Evolutionary conservation across 208 protist species (phyloP), one percentile per base, ranked within the genome.

Genomic region (Jaenimonas drosophilae): DNA sequence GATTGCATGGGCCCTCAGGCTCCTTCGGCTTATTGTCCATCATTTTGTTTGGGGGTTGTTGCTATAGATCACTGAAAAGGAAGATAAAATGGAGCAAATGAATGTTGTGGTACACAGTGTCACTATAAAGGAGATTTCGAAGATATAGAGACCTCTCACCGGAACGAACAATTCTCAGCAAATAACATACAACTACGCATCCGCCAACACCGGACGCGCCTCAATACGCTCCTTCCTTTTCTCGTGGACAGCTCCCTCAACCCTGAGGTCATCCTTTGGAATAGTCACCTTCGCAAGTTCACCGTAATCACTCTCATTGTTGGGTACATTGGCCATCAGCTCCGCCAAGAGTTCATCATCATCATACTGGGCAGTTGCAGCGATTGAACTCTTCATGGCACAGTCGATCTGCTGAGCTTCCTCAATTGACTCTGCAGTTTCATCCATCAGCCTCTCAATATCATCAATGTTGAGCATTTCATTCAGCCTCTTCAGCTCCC

Each of bases 401-500:
- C n/a, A n/a, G n/a, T 88, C 68, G 39, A 89, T 89, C 41, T 68
- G 57, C 39, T 73, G 50, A 2, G 84, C 72, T 38, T 87, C 66
- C 32, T 76, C 76, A 17, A 92, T 52, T 17, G 76, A 76, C 43
- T 92, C 79, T 16, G 50, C 68, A 12, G 76, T 76, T 48, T 72
- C 66, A 39, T 78, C 57, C 79, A 92, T 88, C 11, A 89, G 65
- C 21, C 70, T 67, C 42, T 80, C 59, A 36, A 92, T 68, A 40
- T 92, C 84, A 40, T 88, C 79, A 31, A 89, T 65, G 29, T 88
- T 80, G n/a, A 88, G 67, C 60, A 88, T 78, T 32, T 75, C 74
- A 55, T 92, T 87, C 5, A 92, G 59, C 20, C 64, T 68, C 23
- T 74, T 67, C 7, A 92, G 62, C 48, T 89, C 79, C 5, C 63